These are phyloP conservation scores for Yamadazyma spencermartinsiae DNA, from an alignment of 1,139 yeast species.

Conservation along the genomic window DNA sequence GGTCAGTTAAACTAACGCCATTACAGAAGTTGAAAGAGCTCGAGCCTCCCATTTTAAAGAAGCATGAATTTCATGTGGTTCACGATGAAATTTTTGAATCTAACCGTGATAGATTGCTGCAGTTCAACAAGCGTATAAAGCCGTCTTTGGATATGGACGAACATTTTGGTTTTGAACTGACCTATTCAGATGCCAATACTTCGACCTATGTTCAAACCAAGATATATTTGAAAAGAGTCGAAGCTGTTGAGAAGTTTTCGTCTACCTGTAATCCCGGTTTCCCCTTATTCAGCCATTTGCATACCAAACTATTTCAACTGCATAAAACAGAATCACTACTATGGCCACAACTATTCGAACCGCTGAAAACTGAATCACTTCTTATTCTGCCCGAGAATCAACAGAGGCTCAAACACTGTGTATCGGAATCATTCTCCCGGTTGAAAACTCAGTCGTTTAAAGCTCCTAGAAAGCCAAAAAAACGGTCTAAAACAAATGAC, in stretches of 20 bases:
- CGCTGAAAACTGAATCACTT: conserved; percentile 35
- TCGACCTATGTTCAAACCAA: neutral
- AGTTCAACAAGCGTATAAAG: neutral
- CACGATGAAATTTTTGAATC: conserved; percentile 7
- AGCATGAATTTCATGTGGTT: conserved; percentile 23
- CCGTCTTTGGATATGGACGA: neutral
- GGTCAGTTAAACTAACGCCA: conserved; percentile 22
- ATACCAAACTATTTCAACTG: neutral
- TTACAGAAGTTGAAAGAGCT: conserved; percentile 25
- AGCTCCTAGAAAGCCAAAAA: conserved; percentile 30
- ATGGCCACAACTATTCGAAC: conserved; percentile 51
- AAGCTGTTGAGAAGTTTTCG: conserved; percentile 3
- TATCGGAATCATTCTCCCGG: conserved; percentile 46
- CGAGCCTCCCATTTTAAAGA: conserved; percentile 20
- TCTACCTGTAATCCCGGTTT: conserved; percentile 5
- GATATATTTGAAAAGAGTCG: neutral
- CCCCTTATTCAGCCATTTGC: conserved; percentile 6
- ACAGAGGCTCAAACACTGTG: conserved; percentile 44
- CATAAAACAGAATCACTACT: conserved; percentile 9
- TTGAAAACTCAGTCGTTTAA: conserved; percentile 33
- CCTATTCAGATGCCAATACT: neutral
- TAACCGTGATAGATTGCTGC: neutral
- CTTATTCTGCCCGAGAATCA: conserved; percentile 28
- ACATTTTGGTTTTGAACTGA: neutral
- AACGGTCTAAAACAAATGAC: conserved; percentile 18